phyloP scores from a whole-genome alignment of 1,284 basidiomycete genomes.

The Sporisorium graminicola region DNA sequence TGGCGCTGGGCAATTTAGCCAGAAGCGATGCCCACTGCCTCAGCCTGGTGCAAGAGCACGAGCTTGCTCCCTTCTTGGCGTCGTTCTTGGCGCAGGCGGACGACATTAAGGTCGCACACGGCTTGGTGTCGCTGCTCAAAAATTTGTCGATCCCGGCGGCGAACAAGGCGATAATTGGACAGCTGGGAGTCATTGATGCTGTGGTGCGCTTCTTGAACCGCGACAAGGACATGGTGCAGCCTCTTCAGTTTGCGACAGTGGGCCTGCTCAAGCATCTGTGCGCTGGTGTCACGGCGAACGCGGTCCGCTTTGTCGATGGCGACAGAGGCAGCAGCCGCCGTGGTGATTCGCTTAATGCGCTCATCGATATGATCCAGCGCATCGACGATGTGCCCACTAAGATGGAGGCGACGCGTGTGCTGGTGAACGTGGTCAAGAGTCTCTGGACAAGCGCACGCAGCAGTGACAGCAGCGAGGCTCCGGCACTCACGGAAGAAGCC shows the following conservation, averaged over 20 bases:
- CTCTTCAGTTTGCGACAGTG: slow-evolving; percentile 88
- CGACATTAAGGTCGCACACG: slow-evolving; percentile 60
- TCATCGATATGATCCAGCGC: slow-evolving; percentile 81
- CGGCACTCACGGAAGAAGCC: neutral
- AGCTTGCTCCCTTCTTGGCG: slow-evolving; percentile 52
- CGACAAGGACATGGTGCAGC: slow-evolving; percentile 59
- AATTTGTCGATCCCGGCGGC: slow-evolving; percentile 61
- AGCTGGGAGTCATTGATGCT: slow-evolving; percentile 31
- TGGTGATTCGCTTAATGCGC: slow-evolving; percentile 74
- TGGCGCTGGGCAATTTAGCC: slow-evolving; percentile 84
- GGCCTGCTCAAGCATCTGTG: slow-evolving; percentile 90
- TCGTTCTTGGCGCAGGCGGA: slow-evolving; percentile 39
- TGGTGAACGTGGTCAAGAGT: slow-evolving; percentile 80
- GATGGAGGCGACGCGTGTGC: slow-evolving; percentile 87
- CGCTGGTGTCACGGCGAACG: slow-evolving; percentile 71
- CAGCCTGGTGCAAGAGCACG: slow-evolving; percentile 51
- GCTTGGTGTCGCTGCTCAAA: slow-evolving; percentile 56
- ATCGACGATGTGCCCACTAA: slow-evolving; percentile 85
- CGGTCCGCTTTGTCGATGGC: slow-evolving; percentile 76
- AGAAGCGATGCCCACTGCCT: slow-evolving; percentile 70
- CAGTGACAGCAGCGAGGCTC: neutral
- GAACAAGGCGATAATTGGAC: slow-evolving; percentile 55
- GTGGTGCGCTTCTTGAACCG: slow-evolving; percentile 39
- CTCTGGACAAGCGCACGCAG: slow-evolving; percentile 46
- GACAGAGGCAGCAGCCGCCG: neutral